Evolutionary conservation across 2,329 filamentous ascomycete species (phyloP), one percentile per base, ranked within the genome.

Genomic region (Madurella mycetomatis): DNA sequence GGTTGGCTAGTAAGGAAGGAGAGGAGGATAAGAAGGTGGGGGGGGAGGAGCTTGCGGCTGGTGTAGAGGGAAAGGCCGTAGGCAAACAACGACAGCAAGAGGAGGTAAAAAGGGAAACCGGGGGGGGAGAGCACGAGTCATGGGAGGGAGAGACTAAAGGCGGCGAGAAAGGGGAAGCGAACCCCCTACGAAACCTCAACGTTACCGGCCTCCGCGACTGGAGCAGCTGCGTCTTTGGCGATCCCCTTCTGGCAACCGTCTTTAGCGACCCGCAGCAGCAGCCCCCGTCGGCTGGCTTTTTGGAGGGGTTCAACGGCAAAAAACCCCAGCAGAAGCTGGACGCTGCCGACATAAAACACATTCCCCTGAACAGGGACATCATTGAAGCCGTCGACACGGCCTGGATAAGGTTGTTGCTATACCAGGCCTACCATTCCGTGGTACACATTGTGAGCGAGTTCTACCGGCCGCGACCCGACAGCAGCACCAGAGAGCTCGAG

Each of bases 141-240:
- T 32, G 31, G 15, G 31, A 43, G 2, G 42, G 53, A 2, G 53
- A 55, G 30, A 54, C 34, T 12, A 37, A 37, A 37, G 34, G 34
- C 4, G 34, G 13, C 4, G 34, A 15, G 9, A 11, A 37, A 15
- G 34, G 19, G 41, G 19, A 49, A 54, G 15, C 46, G 47, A 53
- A 11, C 43, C 46, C 7, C 45, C 46, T 18, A 49, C 31, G 17
- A 49, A 37, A 8, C 41, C 49, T 76, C 13, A 63, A 63, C 18
- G 64, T 83, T 13, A 77, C 73, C 0, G 81, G 81, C 0, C 64
- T 85, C n/a, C 72, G 73, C 32, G 79, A 82, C 67, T 85, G 82
- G 82, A 78, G 78, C 55, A 78, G 76, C 54, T 77, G 78, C 42
- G 60, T 84, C 11, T 85, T 85, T 58, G 82, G 82, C 11, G 83